phyloP scores from a whole-genome alignment of 441 rosid genomes.

The Populus tomentosa region DNA sequence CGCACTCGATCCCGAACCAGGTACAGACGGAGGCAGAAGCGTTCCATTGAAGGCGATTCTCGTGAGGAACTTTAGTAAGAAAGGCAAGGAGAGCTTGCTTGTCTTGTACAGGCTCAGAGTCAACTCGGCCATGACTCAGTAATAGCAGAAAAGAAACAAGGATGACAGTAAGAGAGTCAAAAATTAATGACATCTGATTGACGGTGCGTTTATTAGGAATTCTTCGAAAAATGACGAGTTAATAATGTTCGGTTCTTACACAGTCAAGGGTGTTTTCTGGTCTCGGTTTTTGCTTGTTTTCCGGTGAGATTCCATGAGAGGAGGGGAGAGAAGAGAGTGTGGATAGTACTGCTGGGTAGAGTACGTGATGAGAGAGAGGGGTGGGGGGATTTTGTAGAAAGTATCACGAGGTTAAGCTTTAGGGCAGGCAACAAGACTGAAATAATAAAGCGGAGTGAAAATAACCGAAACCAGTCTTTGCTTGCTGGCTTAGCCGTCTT shows the following conservation, averaged over 20 bases:
- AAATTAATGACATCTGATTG: slow-evolving; percentile 31
- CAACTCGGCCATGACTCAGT: slow-evolving; percentile 33
- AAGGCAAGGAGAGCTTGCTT: slow-evolving; percentile 80
- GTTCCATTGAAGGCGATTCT: slow-evolving; percentile 72
- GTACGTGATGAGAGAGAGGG: background rate
- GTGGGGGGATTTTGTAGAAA: slow-evolving; percentile 18
- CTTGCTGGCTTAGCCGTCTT: too few relatives aligned
- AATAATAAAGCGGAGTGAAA: background rate
- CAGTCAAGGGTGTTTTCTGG: slow-evolving; percentile 6
- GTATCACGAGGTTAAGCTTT: background rate
- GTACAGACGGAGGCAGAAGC: slow-evolving; percentile 54
- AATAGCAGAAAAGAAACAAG: slow-evolving; percentile 20
- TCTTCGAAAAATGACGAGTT: background rate
- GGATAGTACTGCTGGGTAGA: background rate
- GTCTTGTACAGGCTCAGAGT: slow-evolving; percentile 62
- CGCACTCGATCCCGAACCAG: slow-evolving; percentile 81
- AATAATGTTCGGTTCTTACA: background rate
- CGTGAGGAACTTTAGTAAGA: slow-evolving; percentile 51
- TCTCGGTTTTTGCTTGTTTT: slow-evolving; percentile 18
- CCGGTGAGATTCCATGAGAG: slow-evolving; percentile 40
- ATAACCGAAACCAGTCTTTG: too few relatives aligned
- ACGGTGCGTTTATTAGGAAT: background rate
- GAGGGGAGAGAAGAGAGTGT: background rate
- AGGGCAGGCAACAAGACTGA: background rate
- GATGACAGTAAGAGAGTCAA: slow-evolving; percentile 2